Evolutionary conservation across 306 rosid species (phyloP).

Genomic region (Acacia melanoxylon): DNA sequence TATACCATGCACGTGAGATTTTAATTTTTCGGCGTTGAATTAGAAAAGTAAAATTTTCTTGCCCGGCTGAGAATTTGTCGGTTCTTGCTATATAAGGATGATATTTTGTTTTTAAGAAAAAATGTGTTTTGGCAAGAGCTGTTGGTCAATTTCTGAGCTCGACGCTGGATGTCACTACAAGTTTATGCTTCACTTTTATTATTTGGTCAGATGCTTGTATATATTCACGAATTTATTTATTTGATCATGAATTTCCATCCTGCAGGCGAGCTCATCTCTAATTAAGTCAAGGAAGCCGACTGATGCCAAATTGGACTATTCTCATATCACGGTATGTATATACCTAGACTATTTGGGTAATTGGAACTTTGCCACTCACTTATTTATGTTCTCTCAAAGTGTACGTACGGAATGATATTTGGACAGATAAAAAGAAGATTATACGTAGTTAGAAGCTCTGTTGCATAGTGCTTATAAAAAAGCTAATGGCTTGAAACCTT

Average conservation of each 20-base stretch:
- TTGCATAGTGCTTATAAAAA: neutral
- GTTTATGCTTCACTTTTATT: neutral
- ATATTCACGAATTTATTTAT: neutral
- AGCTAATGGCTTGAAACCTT: neutral
- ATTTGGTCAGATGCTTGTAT: neutral
- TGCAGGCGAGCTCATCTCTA: constrained; percentile 79
- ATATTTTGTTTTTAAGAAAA: no score
- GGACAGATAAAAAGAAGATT: neutral
- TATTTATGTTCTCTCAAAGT: neutral
- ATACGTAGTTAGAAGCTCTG: constrained; percentile 2
- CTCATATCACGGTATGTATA: constrained; percentile 70
- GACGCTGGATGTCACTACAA: neutral
- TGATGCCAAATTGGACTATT: constrained; percentile 84
- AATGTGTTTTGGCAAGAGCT: neutral
- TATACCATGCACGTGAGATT: neutral
- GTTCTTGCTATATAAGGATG: neutral
- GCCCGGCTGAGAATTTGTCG: neutral
- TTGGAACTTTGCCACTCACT: neutral
- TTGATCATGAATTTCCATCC: constrained; percentile 13
- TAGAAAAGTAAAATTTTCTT: neutral
- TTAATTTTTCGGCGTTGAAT: neutral
- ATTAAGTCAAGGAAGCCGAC: constrained; percentile 66
- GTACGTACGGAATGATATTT: neutral
- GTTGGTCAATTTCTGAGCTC: neutral
- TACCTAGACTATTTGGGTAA: neutral